Evolutionary conservation across 495 filamentous ascomycete genomes (phyloP).

Genomic region (Chaetomium fimeti): DNA sequence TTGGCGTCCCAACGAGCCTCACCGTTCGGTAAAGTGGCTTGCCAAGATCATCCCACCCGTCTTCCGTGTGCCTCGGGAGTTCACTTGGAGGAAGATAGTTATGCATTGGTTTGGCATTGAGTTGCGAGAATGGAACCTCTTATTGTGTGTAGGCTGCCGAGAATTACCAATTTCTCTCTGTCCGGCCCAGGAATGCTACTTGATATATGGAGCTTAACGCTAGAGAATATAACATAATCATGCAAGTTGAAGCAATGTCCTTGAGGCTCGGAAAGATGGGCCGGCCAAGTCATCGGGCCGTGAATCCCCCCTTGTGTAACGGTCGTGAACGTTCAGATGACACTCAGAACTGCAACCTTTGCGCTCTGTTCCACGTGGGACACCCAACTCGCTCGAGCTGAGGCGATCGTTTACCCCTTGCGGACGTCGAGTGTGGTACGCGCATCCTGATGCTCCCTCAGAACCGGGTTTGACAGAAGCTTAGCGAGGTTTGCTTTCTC

Average conservation of each 20-base stretch:
- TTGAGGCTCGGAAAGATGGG: background rate
- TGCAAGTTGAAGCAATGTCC: background rate
- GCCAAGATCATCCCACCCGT: background rate
- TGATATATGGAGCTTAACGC: too few relatives aligned
- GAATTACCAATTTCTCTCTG: background rate
- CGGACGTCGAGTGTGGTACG: background rate
- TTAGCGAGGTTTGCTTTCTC: background rate
- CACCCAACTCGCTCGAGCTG: background rate
- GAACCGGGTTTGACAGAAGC: background rate
- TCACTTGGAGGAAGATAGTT: background rate
- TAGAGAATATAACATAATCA: background rate
- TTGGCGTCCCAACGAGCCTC: background rate
- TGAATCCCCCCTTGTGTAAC: background rate
- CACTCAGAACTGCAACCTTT: background rate
- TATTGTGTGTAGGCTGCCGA: background rate
- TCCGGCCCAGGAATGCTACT: background rate
- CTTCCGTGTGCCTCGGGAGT: background rate
- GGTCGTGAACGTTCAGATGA: background rate
- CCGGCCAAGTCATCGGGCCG: background rate
- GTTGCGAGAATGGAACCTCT: background rate
- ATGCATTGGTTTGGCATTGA: background rate
- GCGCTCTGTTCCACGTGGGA: conserved; percentile 1
- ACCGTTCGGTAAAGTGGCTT: background rate
- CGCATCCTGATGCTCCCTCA: background rate
- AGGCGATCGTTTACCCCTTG: background rate